A percentile compares a stretch with the other conserved stretches of the same genome.
Evolutionary conservation across 148 eudicot species (phyloP).

Genomic region (Chenopodium formosanum): DNA sequence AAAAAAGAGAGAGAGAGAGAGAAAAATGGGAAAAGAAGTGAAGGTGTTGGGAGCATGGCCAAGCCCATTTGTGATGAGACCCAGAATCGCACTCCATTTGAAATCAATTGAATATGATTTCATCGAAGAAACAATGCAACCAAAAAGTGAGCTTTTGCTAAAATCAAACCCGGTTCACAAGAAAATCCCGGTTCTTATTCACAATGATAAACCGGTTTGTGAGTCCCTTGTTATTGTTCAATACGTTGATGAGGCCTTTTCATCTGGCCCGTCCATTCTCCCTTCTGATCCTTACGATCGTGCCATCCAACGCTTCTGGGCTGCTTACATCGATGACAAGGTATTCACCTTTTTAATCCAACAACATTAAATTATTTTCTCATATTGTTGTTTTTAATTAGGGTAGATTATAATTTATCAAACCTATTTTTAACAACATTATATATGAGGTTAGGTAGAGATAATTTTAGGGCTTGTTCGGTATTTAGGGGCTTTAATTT

Average conservation of each 20-base stretch:
- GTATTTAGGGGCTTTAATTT: no score
- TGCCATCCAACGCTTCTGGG: conserved; percentile 72
- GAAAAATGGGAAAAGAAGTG: conserved; percentile 36
- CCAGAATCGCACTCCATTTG: conserved; percentile 44
- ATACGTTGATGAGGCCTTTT: conserved; percentile 61
- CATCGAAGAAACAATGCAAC: conserved; percentile 28
- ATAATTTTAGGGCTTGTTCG: no score
- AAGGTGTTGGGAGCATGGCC: conserved; percentile 47
- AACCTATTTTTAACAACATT: no score
- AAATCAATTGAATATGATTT: conserved; percentile 51
- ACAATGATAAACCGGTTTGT: conserved; percentile 47
- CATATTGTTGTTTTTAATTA: no score
- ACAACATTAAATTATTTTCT: no score
- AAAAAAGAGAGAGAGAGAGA: not conserved
- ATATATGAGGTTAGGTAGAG: no score
- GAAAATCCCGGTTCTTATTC: conserved; percentile 70
- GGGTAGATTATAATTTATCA: no score
- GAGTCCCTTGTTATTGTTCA: conserved; percentile 70
- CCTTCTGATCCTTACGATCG: conserved; percentile 75
- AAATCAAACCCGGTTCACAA: conserved; percentile 69
- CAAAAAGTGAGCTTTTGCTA: conserved; percentile 62
- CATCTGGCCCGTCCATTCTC: conserved; percentile 45
- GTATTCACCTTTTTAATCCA: conserved; percentile 7
- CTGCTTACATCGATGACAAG: conserved; percentile 57
- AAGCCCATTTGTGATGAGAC: conserved; percentile 55